Evolutionary conservation across 179 eudicot species (phyloP), one percentile per base, ranked within the genome.

Genomic region (Heliamphora pulchella): DNA sequence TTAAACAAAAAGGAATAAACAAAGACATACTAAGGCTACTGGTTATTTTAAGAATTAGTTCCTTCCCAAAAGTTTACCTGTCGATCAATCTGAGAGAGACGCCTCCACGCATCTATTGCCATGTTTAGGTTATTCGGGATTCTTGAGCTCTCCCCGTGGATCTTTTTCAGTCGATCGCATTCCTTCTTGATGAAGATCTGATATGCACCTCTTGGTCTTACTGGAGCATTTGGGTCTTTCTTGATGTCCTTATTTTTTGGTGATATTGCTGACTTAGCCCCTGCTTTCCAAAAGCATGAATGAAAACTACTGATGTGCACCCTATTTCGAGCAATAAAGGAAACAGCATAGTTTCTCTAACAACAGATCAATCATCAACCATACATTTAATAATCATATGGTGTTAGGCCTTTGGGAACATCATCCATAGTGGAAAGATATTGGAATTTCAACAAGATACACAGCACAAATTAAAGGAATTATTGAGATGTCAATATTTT

Each of bases 41-140:
- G 31, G 13, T 57, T 7, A 4, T 58, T 2, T 15, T 17, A 43
- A 58, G 20, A 55, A 7, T 31, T 17, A 3, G 39, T 8, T 57
- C 6, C 11, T 22, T 41, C 2, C 18, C 39, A 1, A 43, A 2
- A 6, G 2, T 48, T 17, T 80, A 85, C 88, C 90, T 43, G 63
- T 41, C 78, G 79, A 17, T 81, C 88, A 9, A 48, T 63, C 53
- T 74, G 50, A 47, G 90, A 71, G 75, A 87, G 88, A 71, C 4
- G 11, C 83, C 76, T 87, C 88, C 90, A 87, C 46, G 85, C 82
- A 1, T 70, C 71, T 10, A 15, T 75, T 8, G 82, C 88, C 88
- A 80, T 85, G 69, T 78, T 41, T 15, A 85, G 64, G 59, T 77
- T 22, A 63, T 80, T 85, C 1, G n/a, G 71, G 80, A 14, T 63